Evolutionary conservation across 2,329 filamentous ascomycete species (phyloP), one percentile per base, ranked within the genome.

Genomic region (Aureobasidium sp.): DNA sequence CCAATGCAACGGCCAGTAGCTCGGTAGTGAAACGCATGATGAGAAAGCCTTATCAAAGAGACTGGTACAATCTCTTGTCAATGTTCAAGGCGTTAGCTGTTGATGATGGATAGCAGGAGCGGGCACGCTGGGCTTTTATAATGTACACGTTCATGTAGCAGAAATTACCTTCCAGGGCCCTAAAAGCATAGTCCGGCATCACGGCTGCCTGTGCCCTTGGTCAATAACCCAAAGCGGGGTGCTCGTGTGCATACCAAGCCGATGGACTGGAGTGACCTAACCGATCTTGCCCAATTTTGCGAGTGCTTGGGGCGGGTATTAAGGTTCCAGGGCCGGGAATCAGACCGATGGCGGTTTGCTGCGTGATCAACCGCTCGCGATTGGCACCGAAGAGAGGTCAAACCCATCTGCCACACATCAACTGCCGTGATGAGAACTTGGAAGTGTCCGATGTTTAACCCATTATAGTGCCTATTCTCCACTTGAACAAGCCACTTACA

Each of bases 11-110:
- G 25, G 61, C 61, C 45, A 62, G 53, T 13, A 62, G 27, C 44
- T 62, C 37, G 3, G 61, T 57, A 16, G 61, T 62, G 44, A 50
- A 57, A 58, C 53, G 61, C 61, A 62, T 62, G 32, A 41, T 61
- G 50, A 37, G 15, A 21, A 53, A 37, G 30, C 45, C 55, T 59
- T 59, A 21, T 59, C 30, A 41, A 30, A 21, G n/a, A 48, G 55
- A 59, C 45, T 15, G 36, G 6, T 59, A 42, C 57, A 49, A 50
- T 59, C 57, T 59, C 57, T 59, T 59, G 34, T 59, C 57, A 27
- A 59, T 50, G 41, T 29, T n/a, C 10, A 42, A 59, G 44, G 45
- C 41, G 36, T 50, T 44, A 16, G 37, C 45, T 27, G 44, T 41
- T 59, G 29, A 45, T 59, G 34, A 32, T 59, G 25, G 32, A 30